Evolutionary conservation across 2,329 filamentous ascomycete genomes (phyloP), one percentile per base, ranked within the genome.

Genomic region (Penicillium sp.): DNA sequence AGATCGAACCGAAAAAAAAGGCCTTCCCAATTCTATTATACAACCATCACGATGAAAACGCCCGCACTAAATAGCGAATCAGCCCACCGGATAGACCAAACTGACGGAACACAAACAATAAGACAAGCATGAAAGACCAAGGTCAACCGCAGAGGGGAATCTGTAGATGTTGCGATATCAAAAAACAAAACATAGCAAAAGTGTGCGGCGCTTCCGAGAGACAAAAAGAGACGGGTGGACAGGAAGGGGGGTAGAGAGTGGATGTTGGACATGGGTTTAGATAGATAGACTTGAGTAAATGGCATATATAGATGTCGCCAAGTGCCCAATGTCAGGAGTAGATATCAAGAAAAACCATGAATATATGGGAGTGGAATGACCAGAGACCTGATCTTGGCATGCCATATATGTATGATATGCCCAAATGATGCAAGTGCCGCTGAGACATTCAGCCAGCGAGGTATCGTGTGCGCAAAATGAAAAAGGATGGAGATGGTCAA

Each of bases 341-440:
- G 16, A 34, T 56, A 52, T 43, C 49, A 31, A 40, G 34, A 47
- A 39, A 55, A 36, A 40, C 54, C 38, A 60, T 60, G 43, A 56
- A 61, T 54, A 60, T 49, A 55, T 53, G 36, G 24, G 51, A 52
- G 47, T 54, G 34, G 42, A 48, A 53, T 49, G 54, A 64, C 43
- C 43, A n/a, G 39, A 48, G 51, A 56, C 54, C 48, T 50, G 51
- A 68, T 62, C 61, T 62, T 63, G 48, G 59, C 58, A 65, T 64
- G 63, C 64, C 63, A 62, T 29, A 53, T 47, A 70, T 69, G 67
- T 66, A 65, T 55, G 56, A 58, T 18, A 34, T 51, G 44, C 53
- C 24, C 39, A 54, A 50, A 36, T 36, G 18, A 42, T 27, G 40
- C 11, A 16, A 49, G 52, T 34, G 47, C 43, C 49, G 34, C 47